Percentiles rank a stretch among this genome's conserved stretches.
phyloP scores from a whole-genome alignment of 164 flowering plant species.

The Pachysandra terminalis region DNA sequence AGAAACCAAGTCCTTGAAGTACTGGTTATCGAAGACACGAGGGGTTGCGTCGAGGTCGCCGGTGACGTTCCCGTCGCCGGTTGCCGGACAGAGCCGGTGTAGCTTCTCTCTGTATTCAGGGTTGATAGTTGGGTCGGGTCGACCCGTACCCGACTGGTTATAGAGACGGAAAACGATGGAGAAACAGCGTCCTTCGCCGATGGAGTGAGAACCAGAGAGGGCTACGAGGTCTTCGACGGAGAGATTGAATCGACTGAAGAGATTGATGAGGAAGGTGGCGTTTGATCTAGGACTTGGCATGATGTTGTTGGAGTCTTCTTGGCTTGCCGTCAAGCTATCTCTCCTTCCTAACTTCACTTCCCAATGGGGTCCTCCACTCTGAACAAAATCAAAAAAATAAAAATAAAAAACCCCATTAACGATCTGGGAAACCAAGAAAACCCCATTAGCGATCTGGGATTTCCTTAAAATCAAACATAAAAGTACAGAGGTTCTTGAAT shows the following conservation, averaged over 20 bases:
- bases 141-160: conserved; percentile 83
- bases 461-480: neutral
- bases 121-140: conserved; percentile 78
- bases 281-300: conserved; percentile 95
- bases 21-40: conserved; percentile 63
- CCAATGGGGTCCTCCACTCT: conserved; percentile 94
- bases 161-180: conserved; percentile 84
- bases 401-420: too few relatives aligned
- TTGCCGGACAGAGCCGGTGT: conserved; percentile 58
- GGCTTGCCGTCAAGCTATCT: conserved; percentile 84
- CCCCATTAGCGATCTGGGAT: too few relatives aligned
- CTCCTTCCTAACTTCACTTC: conserved; percentile 69
- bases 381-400: neutral
- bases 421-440: too few relatives aligned
- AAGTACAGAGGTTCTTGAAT: neutral
- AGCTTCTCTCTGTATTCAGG: conserved; percentile 51
- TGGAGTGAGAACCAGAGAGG: conserved; percentile 89
- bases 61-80: conserved; percentile 65
- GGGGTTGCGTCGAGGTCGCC: conserved; percentile 83
- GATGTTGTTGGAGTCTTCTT: conserved; percentile 63
- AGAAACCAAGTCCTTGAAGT: conserved; percentile 75
- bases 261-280: conserved; percentile 55
- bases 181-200: conserved; percentile 82
- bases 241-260: conserved; percentile 61
- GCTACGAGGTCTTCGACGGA: conserved; percentile 76